Percentiles rank a stretch among this genome's conserved stretches.
phyloP scores from a whole-genome alignment of 352 stramenopile genomes.

The Phytophthora nicotianae region DNA sequence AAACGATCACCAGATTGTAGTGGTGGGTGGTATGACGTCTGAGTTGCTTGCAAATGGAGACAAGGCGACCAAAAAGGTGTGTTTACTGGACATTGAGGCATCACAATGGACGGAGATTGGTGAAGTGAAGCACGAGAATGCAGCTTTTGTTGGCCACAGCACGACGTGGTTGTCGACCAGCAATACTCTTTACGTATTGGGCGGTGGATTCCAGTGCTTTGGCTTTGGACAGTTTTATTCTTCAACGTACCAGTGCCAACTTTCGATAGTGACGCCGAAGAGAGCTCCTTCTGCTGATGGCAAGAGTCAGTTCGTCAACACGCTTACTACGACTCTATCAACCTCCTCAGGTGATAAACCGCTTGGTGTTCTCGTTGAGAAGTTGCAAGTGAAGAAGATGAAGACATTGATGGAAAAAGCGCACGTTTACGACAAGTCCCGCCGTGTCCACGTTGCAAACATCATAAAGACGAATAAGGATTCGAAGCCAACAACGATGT shows the following conservation, averaged over 20 bases:
- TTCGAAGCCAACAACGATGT: slow-evolving; percentile 36
- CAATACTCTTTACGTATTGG: slow-evolving; percentile 56
- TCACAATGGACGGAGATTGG: slow-evolving; percentile 62
- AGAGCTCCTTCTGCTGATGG: background rate
- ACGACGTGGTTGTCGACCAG: slow-evolving; percentile 54
- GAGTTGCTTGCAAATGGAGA: slow-evolving; percentile 40
- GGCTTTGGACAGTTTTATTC: slow-evolving; percentile 87
- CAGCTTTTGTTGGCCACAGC: slow-evolving; percentile 62
- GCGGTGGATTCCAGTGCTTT: slow-evolving; percentile 85
- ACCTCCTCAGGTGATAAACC: slow-evolving; percentile 24
- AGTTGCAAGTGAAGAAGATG: slow-evolving; percentile 74
- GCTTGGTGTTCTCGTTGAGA: slow-evolving; percentile 58
- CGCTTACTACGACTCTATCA: background rate
- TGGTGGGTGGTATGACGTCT: slow-evolving; percentile 64
- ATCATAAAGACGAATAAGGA: slow-evolving; percentile 9
- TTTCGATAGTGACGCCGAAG: slow-evolving; percentile 34
- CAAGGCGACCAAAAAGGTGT: slow-evolving; percentile 58
- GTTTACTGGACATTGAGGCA: slow-evolving; percentile 48
- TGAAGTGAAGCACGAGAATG: slow-evolving; percentile 50
- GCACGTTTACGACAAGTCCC: slow-evolving; percentile 80
- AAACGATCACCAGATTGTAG: slow-evolving; percentile 56
- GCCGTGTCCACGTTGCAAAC: slow-evolving; percentile 58
- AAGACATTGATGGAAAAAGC: slow-evolving; percentile 75
- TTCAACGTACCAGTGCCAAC: slow-evolving; percentile 55
- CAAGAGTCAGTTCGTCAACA: slow-evolving; percentile 17